Evolutionary conservation across 2,329 filamentous ascomycete species (phyloP).

Genomic region (Pseudonectria foliicola): DNA sequence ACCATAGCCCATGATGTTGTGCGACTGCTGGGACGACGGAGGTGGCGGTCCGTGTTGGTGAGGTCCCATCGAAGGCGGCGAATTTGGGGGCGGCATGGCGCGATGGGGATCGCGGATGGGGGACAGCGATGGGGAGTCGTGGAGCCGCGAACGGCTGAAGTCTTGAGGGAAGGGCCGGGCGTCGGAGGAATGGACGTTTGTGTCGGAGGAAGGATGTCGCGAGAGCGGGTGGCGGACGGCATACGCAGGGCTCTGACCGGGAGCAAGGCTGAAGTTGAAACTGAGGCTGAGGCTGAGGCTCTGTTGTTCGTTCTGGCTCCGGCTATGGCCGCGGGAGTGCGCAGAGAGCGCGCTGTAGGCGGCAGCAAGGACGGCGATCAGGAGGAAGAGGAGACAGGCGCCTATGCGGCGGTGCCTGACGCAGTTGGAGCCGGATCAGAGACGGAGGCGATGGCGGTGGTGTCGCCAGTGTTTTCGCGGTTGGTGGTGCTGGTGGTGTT

Average conservation of each 20-base stretch:
- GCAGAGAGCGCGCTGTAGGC: constrained; percentile 12
- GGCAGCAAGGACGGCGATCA: constrained; percentile 9
- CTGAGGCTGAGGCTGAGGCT: constrained; percentile 3
- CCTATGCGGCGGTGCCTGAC: too few species aligned
- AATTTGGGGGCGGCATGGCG: constrained; percentile 39
- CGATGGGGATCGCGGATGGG: constrained; percentile 31
- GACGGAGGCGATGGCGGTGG: constrained; percentile 10
- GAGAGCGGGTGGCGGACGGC: constrained; percentile 20
- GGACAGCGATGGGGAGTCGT: constrained; percentile 38
- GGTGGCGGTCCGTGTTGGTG: constrained; percentile 21
- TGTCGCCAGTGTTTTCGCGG: too few species aligned
- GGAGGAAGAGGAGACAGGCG: neutral
- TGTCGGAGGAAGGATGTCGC: constrained; percentile 37
- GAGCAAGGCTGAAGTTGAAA: neutral
- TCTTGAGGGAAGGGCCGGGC: constrained; percentile 25
- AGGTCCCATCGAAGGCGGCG: constrained; percentile 33
- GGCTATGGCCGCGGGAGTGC: constrained; percentile 15
- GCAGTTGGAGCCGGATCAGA: constrained; percentile 1
- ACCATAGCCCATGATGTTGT: constrained; percentile 33
- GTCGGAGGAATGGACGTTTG: constrained; percentile 32
- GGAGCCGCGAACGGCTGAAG: constrained; percentile 34
- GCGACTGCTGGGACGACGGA: constrained; percentile 22
- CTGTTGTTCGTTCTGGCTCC: too few species aligned
- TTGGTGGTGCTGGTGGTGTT: constrained; percentile 1
- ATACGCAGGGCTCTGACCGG: constrained; percentile 19